Conservation (phyloP, 495 filamentous ascomycete genomes). For the Bathelium albidoporum region DNA sequence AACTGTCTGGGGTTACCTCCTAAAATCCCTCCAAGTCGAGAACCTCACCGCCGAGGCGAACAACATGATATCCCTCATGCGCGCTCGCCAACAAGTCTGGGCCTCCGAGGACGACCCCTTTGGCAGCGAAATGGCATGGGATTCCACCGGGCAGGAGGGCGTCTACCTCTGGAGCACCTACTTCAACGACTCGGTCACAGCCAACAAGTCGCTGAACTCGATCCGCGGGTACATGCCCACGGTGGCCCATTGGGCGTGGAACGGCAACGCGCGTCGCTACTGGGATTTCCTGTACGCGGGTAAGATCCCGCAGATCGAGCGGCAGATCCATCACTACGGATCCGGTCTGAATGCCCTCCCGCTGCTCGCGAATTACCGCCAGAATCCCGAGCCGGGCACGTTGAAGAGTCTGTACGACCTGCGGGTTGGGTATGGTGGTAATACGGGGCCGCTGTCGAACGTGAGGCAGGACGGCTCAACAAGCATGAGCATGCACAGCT, state of each 20-base stretch:
- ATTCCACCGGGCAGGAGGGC: slow-evolving; percentile 46
- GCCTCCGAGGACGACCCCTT: slow-evolving; percentile 35
- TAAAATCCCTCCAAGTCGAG: slow-evolving; percentile 37
- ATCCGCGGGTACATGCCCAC: slow-evolving; percentile 43
- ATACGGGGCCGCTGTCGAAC: slow-evolving; percentile 39
- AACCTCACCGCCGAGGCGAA: slow-evolving; percentile 28
- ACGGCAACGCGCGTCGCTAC: slow-evolving; percentile 44
- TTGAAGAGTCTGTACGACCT: slow-evolving; percentile 18
- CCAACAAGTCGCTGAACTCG: slow-evolving; percentile 38
- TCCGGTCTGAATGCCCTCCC: slow-evolving; percentile 43
- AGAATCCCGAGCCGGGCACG: slow-evolving; percentile 18
- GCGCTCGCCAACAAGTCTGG: slow-evolving; percentile 36
- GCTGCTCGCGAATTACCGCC: slow-evolving; percentile 37
- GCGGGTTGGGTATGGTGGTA: slow-evolving; percentile 41
- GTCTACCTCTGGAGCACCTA: slow-evolving; percentile 45
- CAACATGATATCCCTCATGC: slow-evolving; percentile 33
- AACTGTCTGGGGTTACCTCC: slow-evolving; percentile 39
- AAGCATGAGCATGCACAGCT: slow-evolving; percentile 42
- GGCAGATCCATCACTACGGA: slow-evolving; percentile 49
- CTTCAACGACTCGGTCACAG: slow-evolving; percentile 34
- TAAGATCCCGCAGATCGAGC: slow-evolving; percentile 41
- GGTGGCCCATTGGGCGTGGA: slow-evolving; percentile 45
- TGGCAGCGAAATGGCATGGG: slow-evolving; percentile 48
- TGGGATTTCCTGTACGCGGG: slow-evolving; percentile 44
- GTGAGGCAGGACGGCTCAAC: slow-evolving; percentile 41